These are phyloP conservation scores for Quercus bicolor DNA, from an alignment of 306 rosid genomes.

Conservation along the genomic window DNA sequence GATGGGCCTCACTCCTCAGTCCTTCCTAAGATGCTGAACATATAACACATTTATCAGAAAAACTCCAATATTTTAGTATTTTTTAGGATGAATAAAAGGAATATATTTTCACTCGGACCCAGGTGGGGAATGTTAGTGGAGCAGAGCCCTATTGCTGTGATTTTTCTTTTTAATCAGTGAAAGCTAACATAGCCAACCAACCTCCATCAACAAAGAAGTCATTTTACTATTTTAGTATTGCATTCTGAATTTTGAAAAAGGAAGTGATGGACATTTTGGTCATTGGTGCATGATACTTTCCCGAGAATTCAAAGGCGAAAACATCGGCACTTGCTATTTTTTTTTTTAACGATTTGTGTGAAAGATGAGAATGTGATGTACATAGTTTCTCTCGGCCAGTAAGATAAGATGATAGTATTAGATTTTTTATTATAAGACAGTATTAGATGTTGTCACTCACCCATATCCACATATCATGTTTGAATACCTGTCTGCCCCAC, in stretches of 20 bases:
- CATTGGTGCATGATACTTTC: not conserved
- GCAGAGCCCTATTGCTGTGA: not conserved
- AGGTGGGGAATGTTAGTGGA: not conserved
- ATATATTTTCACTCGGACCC: not conserved
- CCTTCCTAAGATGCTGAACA: too few relatives aligned
- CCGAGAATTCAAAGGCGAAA: constrained; percentile 16
- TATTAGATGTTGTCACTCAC: not conserved
- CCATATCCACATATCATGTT: too few relatives aligned
- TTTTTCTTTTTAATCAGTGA: not conserved
- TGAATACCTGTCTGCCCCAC: too few relatives aligned
- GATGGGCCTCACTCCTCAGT: too few relatives aligned
- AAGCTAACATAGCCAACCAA: not conserved
- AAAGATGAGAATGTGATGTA: constrained; percentile 9
- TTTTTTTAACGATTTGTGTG: not conserved
- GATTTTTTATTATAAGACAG: not conserved
- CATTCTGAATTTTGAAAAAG: not conserved
- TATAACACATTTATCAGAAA: too few relatives aligned
- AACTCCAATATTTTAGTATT: too few relatives aligned
- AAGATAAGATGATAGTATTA: not conserved
- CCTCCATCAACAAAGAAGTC: not conserved
- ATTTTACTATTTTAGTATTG: not conserved
- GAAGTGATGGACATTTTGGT: constrained; percentile 13
- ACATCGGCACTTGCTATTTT: constrained; percentile 21
- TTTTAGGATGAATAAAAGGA: not conserved
- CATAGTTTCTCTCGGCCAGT: not conserved